These are phyloP conservation scores for Candida takata DNA, from an alignment of 805 yeast species.

Conservation along the genomic window DNA sequence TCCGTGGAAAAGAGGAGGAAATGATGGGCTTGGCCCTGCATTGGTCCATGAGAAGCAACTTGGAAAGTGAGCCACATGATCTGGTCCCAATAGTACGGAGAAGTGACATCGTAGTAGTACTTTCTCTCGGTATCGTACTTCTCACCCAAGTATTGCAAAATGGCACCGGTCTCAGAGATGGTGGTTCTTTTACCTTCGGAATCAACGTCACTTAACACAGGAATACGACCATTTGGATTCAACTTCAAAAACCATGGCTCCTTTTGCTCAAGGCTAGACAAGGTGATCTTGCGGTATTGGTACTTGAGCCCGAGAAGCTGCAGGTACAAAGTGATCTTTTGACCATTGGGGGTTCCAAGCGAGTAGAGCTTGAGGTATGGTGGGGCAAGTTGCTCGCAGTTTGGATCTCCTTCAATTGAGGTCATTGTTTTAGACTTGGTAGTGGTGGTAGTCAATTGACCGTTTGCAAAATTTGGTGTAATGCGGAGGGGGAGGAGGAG, in stretches of 20 bases:
- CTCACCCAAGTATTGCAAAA: constrained; percentile 51
- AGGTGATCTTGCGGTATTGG: constrained; percentile 33
- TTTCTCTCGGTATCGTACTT: constrained; percentile 50
- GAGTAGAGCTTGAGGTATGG: constrained; percentile 39
- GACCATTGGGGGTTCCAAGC: constrained; percentile 36
- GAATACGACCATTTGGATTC: constrained; percentile 61
- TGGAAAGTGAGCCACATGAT: constrained; percentile 50
- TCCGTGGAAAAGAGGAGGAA: constrained; percentile 40
- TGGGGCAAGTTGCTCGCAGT: constrained; percentile 20
- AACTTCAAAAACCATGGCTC: constrained; percentile 48
- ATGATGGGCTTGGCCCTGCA: constrained; percentile 54
- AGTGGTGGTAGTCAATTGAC: too few species aligned
- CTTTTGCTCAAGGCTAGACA: constrained; percentile 40
- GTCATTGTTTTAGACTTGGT: too few species aligned
- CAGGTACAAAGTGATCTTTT: constrained; percentile 30
- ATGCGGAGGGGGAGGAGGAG: too few species aligned
- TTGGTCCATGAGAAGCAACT: constrained; percentile 54
- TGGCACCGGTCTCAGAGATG: constrained; percentile 56
- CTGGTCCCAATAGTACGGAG: constrained; percentile 43
- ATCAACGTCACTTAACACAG: constrained; percentile 38
- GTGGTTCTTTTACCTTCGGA: constrained; percentile 35
- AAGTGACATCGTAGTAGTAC: constrained; percentile 28
- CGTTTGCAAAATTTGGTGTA: too few species aligned
- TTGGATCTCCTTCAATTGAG: constrained; percentile 12
- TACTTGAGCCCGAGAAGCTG: constrained; percentile 27